Conservation (phyloP, 306 rosid species). For the Bauhinia variegata region DNA sequence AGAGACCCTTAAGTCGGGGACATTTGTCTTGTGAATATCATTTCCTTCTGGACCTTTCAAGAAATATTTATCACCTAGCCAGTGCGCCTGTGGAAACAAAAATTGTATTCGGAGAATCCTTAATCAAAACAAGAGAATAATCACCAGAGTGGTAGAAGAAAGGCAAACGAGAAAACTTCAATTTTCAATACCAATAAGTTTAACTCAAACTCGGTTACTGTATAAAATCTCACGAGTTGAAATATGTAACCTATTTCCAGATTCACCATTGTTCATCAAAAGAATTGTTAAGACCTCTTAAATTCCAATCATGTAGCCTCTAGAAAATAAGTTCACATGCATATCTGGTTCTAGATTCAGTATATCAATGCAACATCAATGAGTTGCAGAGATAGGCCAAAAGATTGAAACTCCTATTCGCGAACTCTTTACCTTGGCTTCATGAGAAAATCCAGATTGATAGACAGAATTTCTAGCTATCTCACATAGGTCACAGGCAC, state of each 20-base stretch:
- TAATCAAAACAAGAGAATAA: background rate
- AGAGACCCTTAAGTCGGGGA: conserved; percentile 64
- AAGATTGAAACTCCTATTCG: background rate
- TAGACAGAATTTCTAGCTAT: conserved; percentile 88
- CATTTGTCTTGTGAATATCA: conserved; percentile 78
- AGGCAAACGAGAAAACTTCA: no score
- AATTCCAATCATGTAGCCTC: conserved; percentile 14
- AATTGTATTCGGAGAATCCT: background rate
- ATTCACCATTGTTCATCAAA: background rate
- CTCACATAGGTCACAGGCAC: conserved; percentile 84
- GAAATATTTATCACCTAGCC: conserved; percentile 75
- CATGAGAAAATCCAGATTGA: conserved; percentile 88
- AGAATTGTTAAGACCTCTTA: background rate
- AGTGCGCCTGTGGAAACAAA: conserved; percentile 57
- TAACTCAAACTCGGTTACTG: background rate
- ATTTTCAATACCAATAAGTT: background rate
- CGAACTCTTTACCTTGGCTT: conserved; percentile 61
- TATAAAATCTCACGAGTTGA: background rate
- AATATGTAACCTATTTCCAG: background rate
- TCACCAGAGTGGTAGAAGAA: background rate
- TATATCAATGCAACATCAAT: background rate
- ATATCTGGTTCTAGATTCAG: background rate
- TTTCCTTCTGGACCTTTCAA: conserved; percentile 80
- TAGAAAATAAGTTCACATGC: background rate
- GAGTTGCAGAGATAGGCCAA: background rate